Base-by-base conservation (phyloP, 2,329 filamentous ascomycete genomes). In the Verticillium alfalfae region DNA sequence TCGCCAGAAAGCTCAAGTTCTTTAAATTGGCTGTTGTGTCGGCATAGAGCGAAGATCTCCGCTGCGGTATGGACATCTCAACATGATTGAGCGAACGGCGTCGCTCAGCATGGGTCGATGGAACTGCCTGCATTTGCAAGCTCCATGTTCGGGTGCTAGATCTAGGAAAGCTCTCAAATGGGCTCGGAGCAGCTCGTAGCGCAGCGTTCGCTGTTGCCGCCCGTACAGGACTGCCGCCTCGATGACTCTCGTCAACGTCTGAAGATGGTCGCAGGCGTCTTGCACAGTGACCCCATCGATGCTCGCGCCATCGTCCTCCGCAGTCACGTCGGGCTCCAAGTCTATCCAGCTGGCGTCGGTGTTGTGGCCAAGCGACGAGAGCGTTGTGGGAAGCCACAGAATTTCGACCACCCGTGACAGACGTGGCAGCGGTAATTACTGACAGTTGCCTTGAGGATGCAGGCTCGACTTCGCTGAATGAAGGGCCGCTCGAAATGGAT, bases 401-500 rank as follows among this genome's bases (percentile, higher is more conserved):
- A 36, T 70, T 66, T 58, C 70, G 72, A 26, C 71, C 75, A 1
- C 74, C 72, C 5, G 73, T 73, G 37, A 78, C 66, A 22, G 76
- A 78, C 3, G 79, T 79, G 37, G 75, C 75, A 34, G 73, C 66
- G 2, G 78, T 79, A 39, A 71, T 66, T 56, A 78, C 70, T 0
- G 78, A 80, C 55, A 72, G 73, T 36, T 75, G 72, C 9, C 71
- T 70, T 37, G 72, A 65, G 16, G 72, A 72, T 12, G 70, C 70
- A 3, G 71, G 71, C 45, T 73, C 71, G 58, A 76, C 67, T 26
- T 67, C 72, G 62, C 68, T 71, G 4, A 76, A 79, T 34, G 70
- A 76, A 55, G 72, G 67, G 63, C 68, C 72, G 64, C 72, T 76
- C 15, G 73, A 72, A 55, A 71, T 70, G 6, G 67, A 69, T 52